Conservation (phyloP, 106 monocot species). For the Dendrobium nobile region DNA sequence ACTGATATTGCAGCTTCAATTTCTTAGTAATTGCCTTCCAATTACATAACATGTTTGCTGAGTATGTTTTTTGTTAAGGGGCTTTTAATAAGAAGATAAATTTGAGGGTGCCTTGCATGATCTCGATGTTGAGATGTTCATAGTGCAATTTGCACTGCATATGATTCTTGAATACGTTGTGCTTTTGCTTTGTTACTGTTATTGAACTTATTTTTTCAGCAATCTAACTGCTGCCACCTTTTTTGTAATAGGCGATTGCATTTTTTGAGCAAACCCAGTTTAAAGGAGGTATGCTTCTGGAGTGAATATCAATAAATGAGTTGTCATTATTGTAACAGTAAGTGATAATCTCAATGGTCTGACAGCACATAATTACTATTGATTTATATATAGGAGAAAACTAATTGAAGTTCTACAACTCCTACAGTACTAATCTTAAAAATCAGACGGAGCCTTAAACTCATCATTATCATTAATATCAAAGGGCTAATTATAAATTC, state of each 20-base stretch:
- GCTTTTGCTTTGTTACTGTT: not conserved
- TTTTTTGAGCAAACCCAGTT: conserved; percentile 78
- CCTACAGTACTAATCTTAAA: not conserved
- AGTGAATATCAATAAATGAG: not conserved
- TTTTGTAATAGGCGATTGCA: conserved; percentile 52
- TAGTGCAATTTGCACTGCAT: not conserved
- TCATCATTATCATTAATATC: not conserved
- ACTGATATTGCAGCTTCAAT: not conserved
- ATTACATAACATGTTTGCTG: not conserved
- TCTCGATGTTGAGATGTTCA: not conserved
- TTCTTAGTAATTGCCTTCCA: not conserved
- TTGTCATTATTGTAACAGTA: not conserved
- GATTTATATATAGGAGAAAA: not conserved
- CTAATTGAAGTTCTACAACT: not conserved
- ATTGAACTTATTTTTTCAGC: not conserved
- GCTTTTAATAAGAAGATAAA: not conserved
- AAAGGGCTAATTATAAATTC: not conserved
- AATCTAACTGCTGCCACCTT: conserved; percentile 9
- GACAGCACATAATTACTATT: not conserved
- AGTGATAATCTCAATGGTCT: not conserved
- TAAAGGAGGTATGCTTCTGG: conserved; percentile 57
- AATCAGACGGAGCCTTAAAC: not conserved
- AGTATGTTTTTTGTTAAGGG: not conserved
- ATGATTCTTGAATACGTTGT: not conserved
- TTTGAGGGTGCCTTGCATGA: not conserved